Base-by-base conservation (phyloP, 129 eudicot genomes). In the Gnaphalium uliginosum region DNA sequence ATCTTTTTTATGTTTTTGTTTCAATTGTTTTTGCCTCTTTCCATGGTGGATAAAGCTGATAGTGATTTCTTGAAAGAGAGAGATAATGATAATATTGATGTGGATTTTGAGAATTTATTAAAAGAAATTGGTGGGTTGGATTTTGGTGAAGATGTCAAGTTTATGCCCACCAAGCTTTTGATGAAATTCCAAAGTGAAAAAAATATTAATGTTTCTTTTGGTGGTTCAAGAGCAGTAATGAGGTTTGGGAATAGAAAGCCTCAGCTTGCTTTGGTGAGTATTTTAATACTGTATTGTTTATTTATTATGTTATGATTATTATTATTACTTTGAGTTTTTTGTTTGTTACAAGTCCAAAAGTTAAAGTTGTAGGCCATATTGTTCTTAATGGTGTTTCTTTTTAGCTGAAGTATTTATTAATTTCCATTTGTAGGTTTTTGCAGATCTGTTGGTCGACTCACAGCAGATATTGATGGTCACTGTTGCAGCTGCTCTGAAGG, bases 171-270 rank as follows among this genome's bases (percentile, higher is more conserved):
- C 56, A 87, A 73, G 68, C 19, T 84, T 46, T 51, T 81, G 84
- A 85, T 58, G 37, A 91, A 86, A 84, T 91, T 91, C 83, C 79
- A 77, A 29, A 86, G 83, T 39, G 89, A 84, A 50, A 50, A 79
- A 29, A 74, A 58, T 10, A 83, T 81, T 43, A 77, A 79, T 23
- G 87, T 81, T 79, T 70, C 24, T 6, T 72, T 83, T 72, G 80
- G 60, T 75, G 82, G 76, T 67, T 84, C 79, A 60, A 82, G 82
- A 62, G 78, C 60, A 43, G 90, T 82, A 4, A 33, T 73, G 39
- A 84, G 96, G 87, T 90, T 89, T 81, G 97, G 91, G 19, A 83
- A 81, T 68, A 79, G 89, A 48, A 94, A 87, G 75, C 92, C 96
- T 53, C 77, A 75, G 82, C 83, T 94, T 82, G 99, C 97, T 62